Evolutionary conservation across 148 eudicot species (phyloP).

Genomic region (Rheum nobile): DNA sequence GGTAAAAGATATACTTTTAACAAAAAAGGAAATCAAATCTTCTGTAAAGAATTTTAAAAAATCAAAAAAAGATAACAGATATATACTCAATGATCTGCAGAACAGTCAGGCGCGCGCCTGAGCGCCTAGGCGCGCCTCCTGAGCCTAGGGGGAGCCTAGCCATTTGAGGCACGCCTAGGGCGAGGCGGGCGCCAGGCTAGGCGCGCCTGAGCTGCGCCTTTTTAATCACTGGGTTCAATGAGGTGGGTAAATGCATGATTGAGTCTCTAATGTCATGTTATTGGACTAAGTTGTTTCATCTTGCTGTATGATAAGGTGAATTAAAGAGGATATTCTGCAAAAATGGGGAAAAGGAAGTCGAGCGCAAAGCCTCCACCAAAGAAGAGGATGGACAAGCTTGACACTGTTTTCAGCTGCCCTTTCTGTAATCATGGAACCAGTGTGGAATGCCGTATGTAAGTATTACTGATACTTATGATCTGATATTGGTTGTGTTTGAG

Average conservation of each 20-base stretch:
- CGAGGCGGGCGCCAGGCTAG: too few relatives aligned
- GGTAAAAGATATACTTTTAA: too few relatives aligned
- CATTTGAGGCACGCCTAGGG: too few relatives aligned
- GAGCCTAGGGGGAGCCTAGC: too few relatives aligned
- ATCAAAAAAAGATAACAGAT: too few relatives aligned
- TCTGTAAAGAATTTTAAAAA: too few relatives aligned
- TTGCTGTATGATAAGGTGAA: not conserved
- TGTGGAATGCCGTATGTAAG: slow-evolving; percentile 87
- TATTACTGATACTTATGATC: not conserved
- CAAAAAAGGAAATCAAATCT: too few relatives aligned
- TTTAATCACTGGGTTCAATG: too few relatives aligned
- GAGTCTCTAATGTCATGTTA: not conserved
- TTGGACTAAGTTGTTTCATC: not conserved
- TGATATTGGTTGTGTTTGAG: not conserved
- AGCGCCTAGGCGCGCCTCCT: too few relatives aligned
- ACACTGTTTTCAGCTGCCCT: slow-evolving; percentile 83
- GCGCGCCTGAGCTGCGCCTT: too few relatives aligned
- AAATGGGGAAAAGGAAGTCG: slow-evolving; percentile 91
- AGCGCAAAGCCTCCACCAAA: slow-evolving; percentile 85
- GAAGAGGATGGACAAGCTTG: slow-evolving; percentile 87
- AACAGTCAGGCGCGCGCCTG: too few relatives aligned
- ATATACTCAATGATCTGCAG: too few relatives aligned
- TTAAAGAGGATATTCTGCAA: not conserved
- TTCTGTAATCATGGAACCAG: slow-evolving; percentile 86
- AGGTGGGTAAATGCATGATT: not conserved